Percentiles rank a stretch among this genome's conserved stretches.
These are phyloP conservation scores for Rhizoclosmatium sp. DNA, from an alignment of 192 early-diverging fungal species.

Conservation along the genomic window DNA sequence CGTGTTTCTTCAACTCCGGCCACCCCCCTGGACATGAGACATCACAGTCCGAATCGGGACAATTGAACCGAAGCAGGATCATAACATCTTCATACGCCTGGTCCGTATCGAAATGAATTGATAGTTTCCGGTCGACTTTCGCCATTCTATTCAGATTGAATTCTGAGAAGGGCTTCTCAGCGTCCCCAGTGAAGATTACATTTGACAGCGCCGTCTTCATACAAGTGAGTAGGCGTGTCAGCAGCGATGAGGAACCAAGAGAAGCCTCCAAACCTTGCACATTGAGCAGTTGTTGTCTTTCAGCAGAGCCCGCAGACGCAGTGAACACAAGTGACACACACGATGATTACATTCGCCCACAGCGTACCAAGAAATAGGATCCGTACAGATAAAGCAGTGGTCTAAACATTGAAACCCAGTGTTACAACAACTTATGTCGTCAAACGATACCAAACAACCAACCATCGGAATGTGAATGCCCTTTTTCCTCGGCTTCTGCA, in stretches of 20 bases:
- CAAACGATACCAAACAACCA: not conserved
- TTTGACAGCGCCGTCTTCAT: constrained; percentile 75
- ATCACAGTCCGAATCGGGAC: constrained; percentile 83
- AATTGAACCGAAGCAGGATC: constrained; percentile 83
- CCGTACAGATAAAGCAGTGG: constrained; percentile 90
- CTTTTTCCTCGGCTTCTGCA: constrained; percentile 1
- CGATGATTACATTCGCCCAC: constrained; percentile 90
- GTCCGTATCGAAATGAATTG: constrained; percentile 77
- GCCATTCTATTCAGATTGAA: constrained; percentile 58
- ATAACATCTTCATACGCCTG: constrained; percentile 78
- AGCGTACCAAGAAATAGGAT: constrained; percentile 80
- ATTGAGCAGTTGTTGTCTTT: constrained; percentile 85
- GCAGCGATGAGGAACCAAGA: not conserved
- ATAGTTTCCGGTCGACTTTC: constrained; percentile 69
- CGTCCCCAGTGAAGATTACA: constrained; percentile 79
- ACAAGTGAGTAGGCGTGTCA: not conserved
- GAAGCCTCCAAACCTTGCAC: constrained; percentile 78
- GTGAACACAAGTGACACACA: constrained; percentile 92
- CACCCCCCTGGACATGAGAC: constrained; percentile 82
- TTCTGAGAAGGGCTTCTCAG: constrained; percentile 53
- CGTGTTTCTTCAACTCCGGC: constrained; percentile 85
- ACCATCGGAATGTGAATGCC: not conserved
- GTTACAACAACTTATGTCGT: not conserved
- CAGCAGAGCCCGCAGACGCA: constrained; percentile 89
- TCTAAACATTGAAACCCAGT: constrained; percentile 5